Evolutionary conservation across 129 eudicot genomes (phyloP).

Genomic region (Glebionis coronaria): DNA sequence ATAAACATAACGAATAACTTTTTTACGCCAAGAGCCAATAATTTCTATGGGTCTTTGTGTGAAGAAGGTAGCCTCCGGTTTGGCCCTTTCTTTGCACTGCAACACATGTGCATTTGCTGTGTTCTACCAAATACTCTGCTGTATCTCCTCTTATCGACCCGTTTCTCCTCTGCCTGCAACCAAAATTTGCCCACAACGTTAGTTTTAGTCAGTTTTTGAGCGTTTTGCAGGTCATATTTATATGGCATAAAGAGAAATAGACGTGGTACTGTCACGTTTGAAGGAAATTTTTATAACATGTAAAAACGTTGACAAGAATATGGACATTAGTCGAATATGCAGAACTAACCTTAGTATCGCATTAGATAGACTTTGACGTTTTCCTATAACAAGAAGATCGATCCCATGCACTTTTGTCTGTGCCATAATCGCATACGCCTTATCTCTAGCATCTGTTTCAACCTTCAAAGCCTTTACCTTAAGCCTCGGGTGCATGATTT

Average conservation of each 20-base stretch:
- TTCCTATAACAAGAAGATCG: constrained; percentile 65
- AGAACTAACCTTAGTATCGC: constrained; percentile 54
- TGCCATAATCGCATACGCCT: constrained; percentile 46
- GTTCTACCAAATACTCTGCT: constrained; percentile 62
- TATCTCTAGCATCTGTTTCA: constrained; percentile 49
- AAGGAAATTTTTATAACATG: neutral
- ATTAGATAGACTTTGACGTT: constrained; percentile 46
- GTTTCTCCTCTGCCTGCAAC: constrained; percentile 42
- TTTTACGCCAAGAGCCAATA: constrained; percentile 73
- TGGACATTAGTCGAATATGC: too few species aligned
- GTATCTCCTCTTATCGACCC: constrained; percentile 63
- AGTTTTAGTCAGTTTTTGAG: neutral
- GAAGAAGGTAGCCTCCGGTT: constrained; percentile 68
- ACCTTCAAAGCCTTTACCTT: constrained; percentile 42
- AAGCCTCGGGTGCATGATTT: constrained; percentile 38
- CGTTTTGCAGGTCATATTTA: neutral
- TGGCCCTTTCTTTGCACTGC: constrained; percentile 78
- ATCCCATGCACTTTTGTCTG: constrained; percentile 32
- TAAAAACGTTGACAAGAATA: neutral
- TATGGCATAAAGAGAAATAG: neutral
- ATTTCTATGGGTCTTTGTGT: constrained; percentile 57
- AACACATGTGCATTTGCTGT: constrained; percentile 75
- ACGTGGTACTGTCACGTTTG: neutral
- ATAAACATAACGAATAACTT: neutral
- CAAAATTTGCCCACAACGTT: neutral